Base-by-base conservation (phyloP, 495 filamentous ascomycete species). In the Xanthoparmelia taractica region DNA sequence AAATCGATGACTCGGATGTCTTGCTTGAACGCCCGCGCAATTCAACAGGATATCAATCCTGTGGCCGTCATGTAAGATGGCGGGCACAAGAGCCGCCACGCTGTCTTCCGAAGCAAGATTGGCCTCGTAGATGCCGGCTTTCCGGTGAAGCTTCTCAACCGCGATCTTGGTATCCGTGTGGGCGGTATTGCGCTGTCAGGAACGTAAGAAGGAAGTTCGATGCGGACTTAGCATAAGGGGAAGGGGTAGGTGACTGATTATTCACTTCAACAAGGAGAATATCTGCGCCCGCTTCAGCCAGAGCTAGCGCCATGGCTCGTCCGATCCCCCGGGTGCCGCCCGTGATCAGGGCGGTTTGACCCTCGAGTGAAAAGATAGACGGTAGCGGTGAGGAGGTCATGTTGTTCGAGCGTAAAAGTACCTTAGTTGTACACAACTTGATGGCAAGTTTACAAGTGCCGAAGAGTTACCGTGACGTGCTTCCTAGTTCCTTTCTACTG, bases 291-390 rank as follows among this genome's bases (percentile, higher is more conserved):
- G 88, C 89, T 75, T 94, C 89, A 40, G 91, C 90, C 15, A 92
- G 73, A 4, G 86, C 90, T 63, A 96, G 71, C 48, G 89, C 88
- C 76, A 95, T 92, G 15, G 89, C 82, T 71, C 89, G 85, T 20
- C 92, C 92, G 58, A 97, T 96, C 29, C 92, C 92, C 59, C 92
- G 79, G 20, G 91, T 94, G 58, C 90, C 90, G 34, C 92, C 92
- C 0, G 92, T 97, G 38, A 96, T 79, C 55, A 96, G 74, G 40
- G 92, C 92, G 12, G 88, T 96, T 70, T 90, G 70, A 58, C 77
- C 77, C 25, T 65, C 68, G 36, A 81, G 66, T 48, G 77, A 79
- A 67, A 82, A 82, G 34, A 60, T 38, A 8, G 48, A 57, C 37
- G 37, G 58, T 33, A 61, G 11, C 61, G 47, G 11, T 25, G 48